phyloP scores from a whole-genome alignment of 306 rosid species.

The Luffa acutangula region DNA sequence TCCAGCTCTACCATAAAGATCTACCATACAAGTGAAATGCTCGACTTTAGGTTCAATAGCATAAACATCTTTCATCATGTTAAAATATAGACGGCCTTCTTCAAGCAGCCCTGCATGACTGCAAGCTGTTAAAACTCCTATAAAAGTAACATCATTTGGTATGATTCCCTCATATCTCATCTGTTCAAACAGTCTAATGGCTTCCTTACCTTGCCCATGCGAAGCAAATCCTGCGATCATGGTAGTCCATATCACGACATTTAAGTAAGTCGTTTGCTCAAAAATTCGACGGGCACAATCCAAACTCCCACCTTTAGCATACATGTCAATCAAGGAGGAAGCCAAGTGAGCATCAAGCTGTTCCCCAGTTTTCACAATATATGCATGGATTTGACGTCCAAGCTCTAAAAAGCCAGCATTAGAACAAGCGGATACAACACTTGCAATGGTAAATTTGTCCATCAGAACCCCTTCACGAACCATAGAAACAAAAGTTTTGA shows the following conservation, averaged over 20 bases:
- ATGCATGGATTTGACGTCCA: conserved; percentile 61
- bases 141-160: conserved; percentile 74
- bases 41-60: conserved; percentile 53
- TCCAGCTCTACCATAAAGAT: conserved; percentile 91
- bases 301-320: conserved; percentile 72
- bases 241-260: conserved; percentile 70
- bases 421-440: conserved; percentile 64
- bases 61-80: conserved; percentile 60
- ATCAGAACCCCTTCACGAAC: conserved; percentile 35
- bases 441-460: conserved; percentile 55
- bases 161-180: conserved; percentile 41
- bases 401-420: conserved; percentile 43
- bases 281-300: conserved; percentile 49
- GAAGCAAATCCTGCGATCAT: conserved; percentile 64
- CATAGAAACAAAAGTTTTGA: conserved; percentile 51
- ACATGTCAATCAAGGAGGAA: conserved; percentile 72
- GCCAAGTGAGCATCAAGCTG: conserved; percentile 45
- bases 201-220: conserved; percentile 65
- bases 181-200: conserved; percentile 45
- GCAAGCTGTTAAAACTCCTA: conserved; percentile 76
- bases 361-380: conserved; percentile 51
- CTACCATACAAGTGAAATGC: conserved; percentile 77
- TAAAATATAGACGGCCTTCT: conserved; percentile 59
- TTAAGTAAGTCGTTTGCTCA: conserved; percentile 26
- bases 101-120: conserved; percentile 71